Evolutionary conservation across 1,284 basidiomycete species (phyloP).

Genomic region (Mixia osmundae): DNA sequence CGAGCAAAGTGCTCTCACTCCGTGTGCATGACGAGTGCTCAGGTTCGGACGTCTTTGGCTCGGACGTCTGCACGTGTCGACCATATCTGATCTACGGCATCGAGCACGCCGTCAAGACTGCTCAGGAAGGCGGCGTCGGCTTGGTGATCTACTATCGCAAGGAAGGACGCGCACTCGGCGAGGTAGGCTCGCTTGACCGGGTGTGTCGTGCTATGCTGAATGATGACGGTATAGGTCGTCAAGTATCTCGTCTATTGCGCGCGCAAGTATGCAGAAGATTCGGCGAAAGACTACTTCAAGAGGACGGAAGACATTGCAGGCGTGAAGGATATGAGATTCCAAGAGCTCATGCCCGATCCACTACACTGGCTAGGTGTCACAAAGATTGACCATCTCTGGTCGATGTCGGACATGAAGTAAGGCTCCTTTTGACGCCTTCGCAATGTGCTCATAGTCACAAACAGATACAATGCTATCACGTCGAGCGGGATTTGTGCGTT

Average conservation of each 20-base stretch:
- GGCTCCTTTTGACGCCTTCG: conserved; percentile 30
- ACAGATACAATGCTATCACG: not conserved
- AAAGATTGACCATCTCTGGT: conserved; percentile 63
- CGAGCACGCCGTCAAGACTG: conserved; percentile 66
- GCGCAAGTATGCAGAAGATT: conserved; percentile 78
- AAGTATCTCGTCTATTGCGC: conserved; percentile 68
- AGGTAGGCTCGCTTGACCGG: conserved; percentile 27
- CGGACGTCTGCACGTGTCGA: conserved; percentile 76
- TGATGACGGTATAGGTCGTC: conserved; percentile 28
- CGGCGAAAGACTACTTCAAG: conserved; percentile 80
- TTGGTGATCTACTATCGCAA: conserved; percentile 87
- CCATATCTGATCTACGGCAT: conserved; percentile 71
- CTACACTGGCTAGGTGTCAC: conserved; percentile 74
- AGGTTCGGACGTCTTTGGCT: conserved; percentile 67
- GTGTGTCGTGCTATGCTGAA: conserved; percentile 13
- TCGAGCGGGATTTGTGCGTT: not conserved
- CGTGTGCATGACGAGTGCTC: conserved; percentile 30
- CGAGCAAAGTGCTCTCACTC: conserved; percentile 43
- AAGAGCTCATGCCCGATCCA: conserved; percentile 87
- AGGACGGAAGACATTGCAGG: conserved; percentile 52
- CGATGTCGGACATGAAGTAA: conserved; percentile 75
- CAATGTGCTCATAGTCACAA: conserved; percentile 2
- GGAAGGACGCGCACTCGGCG: conserved; percentile 73
- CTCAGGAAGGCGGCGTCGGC: conserved; percentile 73
- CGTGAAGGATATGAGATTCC: conserved; percentile 74